Evolutionary conservation across 805 yeast genomes (phyloP), one percentile per base, ranked within the genome.

Genomic region (Lipomyces chichibuensis): DNA sequence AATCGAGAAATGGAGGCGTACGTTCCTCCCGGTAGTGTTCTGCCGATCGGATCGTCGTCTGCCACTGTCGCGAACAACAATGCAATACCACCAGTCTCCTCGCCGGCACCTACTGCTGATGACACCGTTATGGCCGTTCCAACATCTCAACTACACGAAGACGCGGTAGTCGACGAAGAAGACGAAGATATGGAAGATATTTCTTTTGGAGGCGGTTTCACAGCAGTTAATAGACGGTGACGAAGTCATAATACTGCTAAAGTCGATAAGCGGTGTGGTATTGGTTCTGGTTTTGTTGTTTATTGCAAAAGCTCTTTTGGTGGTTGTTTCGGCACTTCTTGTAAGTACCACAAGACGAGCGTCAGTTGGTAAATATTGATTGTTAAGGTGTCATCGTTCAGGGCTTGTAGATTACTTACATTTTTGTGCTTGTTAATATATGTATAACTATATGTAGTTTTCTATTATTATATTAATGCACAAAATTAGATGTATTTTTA

Each of bases 1-100:
- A 85, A 85, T 62, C 83, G 81, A 60, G 96, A 92, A 74, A 86
- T 91, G 88, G 84, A 80, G 62, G 85, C 69, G 17, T 67, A 69
- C 46, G 73, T 68, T 17, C 61, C 71, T 14, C 70, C 70, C 1
- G 72, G 67, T 2, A 63, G 68, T 53, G 25, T 63, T 5, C 60
- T 54, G 11, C 49, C 65, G 8, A 37, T 29, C 11, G 51, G 59
- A 2, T 39, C 62, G 23, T 9, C 67, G 8, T n/a, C 60, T 2
- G n/a, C 63, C 27, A 14, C 43, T 25, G 20, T 54, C 7, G 62
- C n/a, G 17, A 52, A 25, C 29, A 25, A 13, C n/a, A 52, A 23
- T 17, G 55, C 55, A 11, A 54, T 54, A n/a, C 37, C 57, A n/a
- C 32, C 32, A 52, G 33, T 17, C 7, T 52, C 55, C n/a, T 52